Evolutionary conservation across 1,139 yeast genomes (phyloP), one percentile per base, ranked within the genome.

Genomic region (Saccharomyces hybrid): DNA sequence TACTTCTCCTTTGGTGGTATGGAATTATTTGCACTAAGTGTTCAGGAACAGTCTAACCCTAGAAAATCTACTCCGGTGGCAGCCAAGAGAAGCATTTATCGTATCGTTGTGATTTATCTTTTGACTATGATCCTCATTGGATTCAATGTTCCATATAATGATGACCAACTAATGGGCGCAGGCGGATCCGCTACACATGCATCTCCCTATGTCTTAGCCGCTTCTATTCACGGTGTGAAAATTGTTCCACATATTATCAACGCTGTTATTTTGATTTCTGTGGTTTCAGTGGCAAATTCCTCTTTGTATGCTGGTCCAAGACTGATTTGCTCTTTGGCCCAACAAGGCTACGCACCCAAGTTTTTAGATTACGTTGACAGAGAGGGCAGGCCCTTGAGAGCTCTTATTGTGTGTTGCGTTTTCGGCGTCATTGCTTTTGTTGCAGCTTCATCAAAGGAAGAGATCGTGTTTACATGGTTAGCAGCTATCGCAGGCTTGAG

Each of bases 1-100:
- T 91, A 95, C 23, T 89, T 88, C 72, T 82, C 96, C 3, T 85
- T 86, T 64, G 88, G 89, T 51, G 95, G 95, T 64, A 82, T 87
- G 48, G 95, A 87, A 73, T 74, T 85, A 63, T 83, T 85, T 56
- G 95, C 93, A 54, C 76, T 90, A 61, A 89, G 95, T 31, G 91
- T 95, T 41, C 89, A 95, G 38, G 97, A 90, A 71, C 83, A 93
- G 50, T 76, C 76, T 52, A 85, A 87, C 71, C 96, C 96, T 58
- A 75, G 84, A 66, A 79, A 78, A 65, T 72, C 86, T n/a, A 77
- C 86, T 52, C 90, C 91, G 55, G 72, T 77, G 56, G 90, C 90
- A 41, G 80, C 83, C 55, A 84, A 83, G 70, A 88, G 83, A 25
- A 51, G 51, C 23, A 77, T 84, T 68, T 84, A 87, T 83, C 79